Evolutionary conservation across 2,329 filamentous ascomycete species (phyloP), one percentile per base, ranked within the genome.

Genomic region (Cadophora sp.): DNA sequence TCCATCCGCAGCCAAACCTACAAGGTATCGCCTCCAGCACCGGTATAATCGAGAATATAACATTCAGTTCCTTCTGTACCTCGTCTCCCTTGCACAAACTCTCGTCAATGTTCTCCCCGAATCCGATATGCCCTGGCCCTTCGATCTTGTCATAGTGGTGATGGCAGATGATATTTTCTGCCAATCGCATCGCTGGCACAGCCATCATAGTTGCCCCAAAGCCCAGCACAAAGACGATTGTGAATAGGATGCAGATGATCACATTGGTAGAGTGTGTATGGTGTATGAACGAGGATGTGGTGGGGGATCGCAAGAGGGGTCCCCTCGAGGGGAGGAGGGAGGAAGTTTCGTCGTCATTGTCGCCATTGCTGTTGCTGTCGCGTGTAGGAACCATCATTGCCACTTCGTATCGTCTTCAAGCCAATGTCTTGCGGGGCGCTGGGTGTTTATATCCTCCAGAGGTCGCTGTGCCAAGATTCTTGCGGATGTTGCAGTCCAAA

Each of bases 121-220:
- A 64, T 4, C 69, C 69, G 50, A 76, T 73, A 51, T 71, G 70
- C 16, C 63, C 72, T 4, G 58, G 65, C 13, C 72, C 71, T 24
- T 71, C 51, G 20, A 73, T 45, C 18, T 68, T 53, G n/a, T 74
- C 70, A 60, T 75, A 77, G 64, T 80, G 80, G 62, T 79, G 77
- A 62, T 77, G 79, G 69, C 80, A 82, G 22, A 81, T 69, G 41
- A 80, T 77, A 69, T 81, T 78, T 67, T 81, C 80, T 48, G 76
- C 76, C 33, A 80, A 73, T 51, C 79, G 75, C 7, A 78, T 75
- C 48, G 71, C 68, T 18, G 80, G 76, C 30, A 81, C 76, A 9
- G 65, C 69, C 63, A 73, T 74, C 30, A 81, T 73, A 2, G 73
- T 74, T n/a, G 71, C 73, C 1, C 76, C 71, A 39, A 73, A 71